Evolutionary conservation across 2,329 filamentous ascomycete species (phyloP), one percentile per base, ranked within the genome.

Genomic region (Lojkania enalia): DNA sequence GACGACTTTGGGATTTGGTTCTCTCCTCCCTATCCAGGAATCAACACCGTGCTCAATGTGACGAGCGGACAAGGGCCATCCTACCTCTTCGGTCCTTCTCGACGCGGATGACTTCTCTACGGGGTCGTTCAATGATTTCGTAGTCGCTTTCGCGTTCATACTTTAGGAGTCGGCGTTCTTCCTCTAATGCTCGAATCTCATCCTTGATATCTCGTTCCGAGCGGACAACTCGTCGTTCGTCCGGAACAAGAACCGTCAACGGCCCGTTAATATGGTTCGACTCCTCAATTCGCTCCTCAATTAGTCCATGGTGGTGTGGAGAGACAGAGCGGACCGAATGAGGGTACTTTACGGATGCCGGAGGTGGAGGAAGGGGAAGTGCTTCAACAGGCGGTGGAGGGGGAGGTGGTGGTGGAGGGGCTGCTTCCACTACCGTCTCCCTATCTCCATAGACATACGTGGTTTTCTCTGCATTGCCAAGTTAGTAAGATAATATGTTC

Each of bases 61-160:
- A 83, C 64, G 87, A 87, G 72, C 88, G 81, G 76, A 87, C 88
- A 75, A 91, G 84, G 77, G 85, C 83, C 83, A 94, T 85, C 87
- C 86, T 94, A 95, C 91, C 90, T 90, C 88, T 94, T 78, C 86
- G 86, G 75, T 96, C 90, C 78, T 87, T 90, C 74, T 90, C 87
- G 61, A 96, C 83, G 58, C 86, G 78, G 52, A 87, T 76, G 42
- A 84, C 71, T 47, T 83, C 80, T 39, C 57, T 77, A 61, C 58
- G 74, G 39, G 53, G 68, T 42, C 73, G 68, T 47, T 84, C 85
- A 32, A 88, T 68, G 35, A 88, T 77, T 23, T 88, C 84, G 42
- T 83, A 80, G 20, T 82, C 77, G 16, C 74, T 71, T 36, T 77
- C 75, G 33, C 80, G 76, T 64, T 85, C 82, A 14, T 81, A 72